Percentiles rank a stretch among this genome's conserved stretches.
Evolutionary conservation across 2,329 filamentous ascomycete genomes (phyloP).

Genomic region (Coniochaeta prunicola): DNA sequence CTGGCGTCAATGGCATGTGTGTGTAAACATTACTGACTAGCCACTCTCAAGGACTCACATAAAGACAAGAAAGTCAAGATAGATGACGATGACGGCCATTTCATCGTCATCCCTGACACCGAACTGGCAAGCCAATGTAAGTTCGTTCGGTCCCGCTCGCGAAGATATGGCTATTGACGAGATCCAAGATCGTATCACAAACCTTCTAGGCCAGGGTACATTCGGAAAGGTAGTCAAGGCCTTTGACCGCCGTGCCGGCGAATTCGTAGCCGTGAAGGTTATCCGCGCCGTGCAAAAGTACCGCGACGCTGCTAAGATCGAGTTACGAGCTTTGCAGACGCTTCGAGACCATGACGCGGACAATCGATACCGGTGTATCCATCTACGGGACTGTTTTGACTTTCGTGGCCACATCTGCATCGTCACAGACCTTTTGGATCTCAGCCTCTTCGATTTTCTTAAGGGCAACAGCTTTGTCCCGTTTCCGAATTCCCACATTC

Average conservation of each 20-base stretch:
- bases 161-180: background rate
- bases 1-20: background rate
- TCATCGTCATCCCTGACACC: constrained; percentile 83
- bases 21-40: background rate
- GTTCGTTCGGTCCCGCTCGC: constrained; percentile 25
- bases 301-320: constrained; percentile 89
- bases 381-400: constrained; percentile 93
- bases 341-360: constrained; percentile 83
- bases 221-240: constrained; percentile 98
- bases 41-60: constrained; percentile 24
- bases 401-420: constrained; percentile 95
- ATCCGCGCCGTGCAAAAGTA: constrained; percentile 98
- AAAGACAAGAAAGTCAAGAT: constrained; percentile 60
- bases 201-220: constrained; percentile 89
- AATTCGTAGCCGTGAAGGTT: constrained; percentile 89
- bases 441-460: constrained; percentile 97
- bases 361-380: constrained; percentile 95
- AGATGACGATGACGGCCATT: constrained; percentile 95
- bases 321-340: constrained; percentile 86
- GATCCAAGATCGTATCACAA: constrained; percentile 72
- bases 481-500: constrained; percentile 97
- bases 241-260: constrained; percentile 68
- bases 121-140: constrained; percentile 84
- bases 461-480: constrained; percentile 96
- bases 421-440: constrained; percentile 70